phyloP scores from a whole-genome alignment of 805 yeast species.

The Babjeviella inositovora region DNA sequence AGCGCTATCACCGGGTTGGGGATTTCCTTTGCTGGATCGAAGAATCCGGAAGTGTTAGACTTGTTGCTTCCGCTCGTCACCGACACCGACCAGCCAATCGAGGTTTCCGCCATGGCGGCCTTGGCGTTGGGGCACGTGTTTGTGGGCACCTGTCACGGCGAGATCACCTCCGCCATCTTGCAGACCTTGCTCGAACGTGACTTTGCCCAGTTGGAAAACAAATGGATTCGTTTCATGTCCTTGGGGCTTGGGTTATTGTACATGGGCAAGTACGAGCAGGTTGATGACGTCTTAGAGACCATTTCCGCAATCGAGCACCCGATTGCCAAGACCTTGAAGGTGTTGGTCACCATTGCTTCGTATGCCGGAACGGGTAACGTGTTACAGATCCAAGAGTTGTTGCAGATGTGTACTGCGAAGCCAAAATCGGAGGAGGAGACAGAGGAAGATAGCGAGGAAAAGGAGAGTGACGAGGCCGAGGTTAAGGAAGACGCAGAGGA shows the following conservation, averaged over 20 bases:
- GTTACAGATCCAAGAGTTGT: slow-evolving; percentile 76
- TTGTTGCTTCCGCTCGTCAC: slow-evolving; percentile 71
- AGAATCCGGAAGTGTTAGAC: slow-evolving; percentile 68
- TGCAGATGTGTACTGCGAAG: slow-evolving; percentile 77
- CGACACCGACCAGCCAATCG: slow-evolving; percentile 59
- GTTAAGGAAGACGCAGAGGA: slow-evolving; percentile 11
- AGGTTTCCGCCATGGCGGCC: slow-evolving; percentile 74
- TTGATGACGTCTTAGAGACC: slow-evolving; percentile 87
- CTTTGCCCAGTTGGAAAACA: slow-evolving; percentile 57
- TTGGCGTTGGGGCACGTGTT: slow-evolving; percentile 86
- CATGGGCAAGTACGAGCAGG: slow-evolving; percentile 89
- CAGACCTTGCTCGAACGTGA: slow-evolving; percentile 84
- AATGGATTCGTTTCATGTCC: slow-evolving; percentile 83
- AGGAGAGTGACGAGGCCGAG: slow-evolving; percentile 14
- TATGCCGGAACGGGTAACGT: slow-evolving; percentile 98
- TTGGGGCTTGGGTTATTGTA: slow-evolving; percentile 83
- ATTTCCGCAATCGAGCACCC: slow-evolving; percentile 94
- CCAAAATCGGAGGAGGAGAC: slow-evolving; percentile 38
- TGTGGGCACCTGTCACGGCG: slow-evolving; percentile 94
- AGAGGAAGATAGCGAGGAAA: slow-evolving; percentile 39
- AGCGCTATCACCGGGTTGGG: slow-evolving; percentile 88
- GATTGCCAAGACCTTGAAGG: slow-evolving; percentile 75
- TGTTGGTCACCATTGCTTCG: slow-evolving; percentile 82
- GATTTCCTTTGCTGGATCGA: slow-evolving; percentile 88
- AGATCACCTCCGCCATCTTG: slow-evolving; percentile 79